A percentile compares a stretch with the other conserved stretches of the same genome.
These are phyloP conservation scores for Cercospora sesami DNA, from an alignment of 2,329 filamentous ascomycete genomes.

Conservation along the genomic window DNA sequence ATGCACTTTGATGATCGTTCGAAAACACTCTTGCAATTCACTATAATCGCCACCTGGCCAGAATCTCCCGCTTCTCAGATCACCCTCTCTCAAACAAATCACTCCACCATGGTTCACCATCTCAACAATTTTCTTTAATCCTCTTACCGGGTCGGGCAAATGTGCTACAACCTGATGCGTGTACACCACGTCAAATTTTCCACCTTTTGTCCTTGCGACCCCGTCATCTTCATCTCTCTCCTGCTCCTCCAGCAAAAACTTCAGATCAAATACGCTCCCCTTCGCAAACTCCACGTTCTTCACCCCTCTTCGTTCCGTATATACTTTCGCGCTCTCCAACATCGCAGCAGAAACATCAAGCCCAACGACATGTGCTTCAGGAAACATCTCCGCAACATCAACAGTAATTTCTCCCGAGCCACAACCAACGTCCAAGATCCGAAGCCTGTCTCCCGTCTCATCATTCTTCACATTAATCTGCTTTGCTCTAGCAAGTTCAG, in stretches of 20 bases:
- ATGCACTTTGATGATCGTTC: conserved; percentile 22
- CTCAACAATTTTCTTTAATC: conserved; percentile 18
- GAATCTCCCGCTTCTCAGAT: conserved; percentile 24
- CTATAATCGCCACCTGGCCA: conserved; percentile 11
- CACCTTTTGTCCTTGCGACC: conserved; percentile 34
- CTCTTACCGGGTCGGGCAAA: conserved; percentile 48
- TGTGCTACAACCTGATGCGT: conserved; percentile 60
- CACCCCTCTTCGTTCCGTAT: conserved; percentile 37
- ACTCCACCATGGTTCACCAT: conserved; percentile 17
- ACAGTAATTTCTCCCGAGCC: conserved; percentile 44
- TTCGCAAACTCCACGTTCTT: conserved; percentile 78
- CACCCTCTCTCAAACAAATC: conserved; percentile 28
- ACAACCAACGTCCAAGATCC: conserved; percentile 43
- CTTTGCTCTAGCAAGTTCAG: not conserved
- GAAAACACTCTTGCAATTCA: conserved; percentile 26
- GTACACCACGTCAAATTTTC: conserved; percentile 80
- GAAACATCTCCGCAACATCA: conserved; percentile 34
- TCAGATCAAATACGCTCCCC: conserved; percentile 97
- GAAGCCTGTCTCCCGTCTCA: conserved; percentile 21
- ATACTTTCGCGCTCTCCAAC: conserved; percentile 37
- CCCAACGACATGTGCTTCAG: conserved; percentile 36
- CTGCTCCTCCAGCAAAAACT: conserved; percentile 70
- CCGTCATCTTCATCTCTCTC: not conserved
- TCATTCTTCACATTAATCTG: conserved; percentile 12
- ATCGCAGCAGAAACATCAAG: conserved; percentile 39